Base-by-base conservation (phyloP, 148 eudicot species). In the Persicaria maculosa region DNA sequence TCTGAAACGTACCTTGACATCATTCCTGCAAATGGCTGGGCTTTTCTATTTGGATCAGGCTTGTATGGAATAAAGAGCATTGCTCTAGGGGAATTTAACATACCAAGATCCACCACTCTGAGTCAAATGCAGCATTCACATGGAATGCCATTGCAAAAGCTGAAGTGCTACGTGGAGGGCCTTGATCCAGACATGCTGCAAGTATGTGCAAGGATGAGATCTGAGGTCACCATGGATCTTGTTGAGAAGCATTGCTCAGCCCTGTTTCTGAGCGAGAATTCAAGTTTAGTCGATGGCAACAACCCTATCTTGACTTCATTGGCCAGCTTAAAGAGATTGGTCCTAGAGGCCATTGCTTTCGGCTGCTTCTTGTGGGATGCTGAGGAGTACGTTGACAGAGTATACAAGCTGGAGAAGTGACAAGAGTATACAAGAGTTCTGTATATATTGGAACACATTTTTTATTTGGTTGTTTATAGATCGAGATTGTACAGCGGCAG, bases 301-400 rank as follows among this genome's bases (percentile, higher is more conserved):
- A 22, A 48, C 46, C 40, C 54, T 0, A 71, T 95, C 77, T 68
- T 80, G 44, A 95, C 97, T 20, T 95, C 99, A 5, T 68, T 88
- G 70, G 86, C 91, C 9, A 92, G 91, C 85, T 72, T 92, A 74
- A 95, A 90, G 87, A 87, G 98, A 81, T 80, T 95, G 79, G 84
- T 85, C 73, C 77, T 92, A 78, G 99, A 95, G 82, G 99, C 88
- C 7, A 81, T 95, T 52, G 94, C 97, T 48, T 88, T 95, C 48
- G 99, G 99, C 19, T 86, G 89, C 22, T 95, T 88, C 74, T 85
- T 95, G 22, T 92, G 97, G 97, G 97, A 92, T 19, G 78, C 90
- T 1, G 99, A 95, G 75, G 86, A 84, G 20, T 82, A 73, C 70
- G 90, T 92, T 75, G 78, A 74, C 40, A 48, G 62, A 72, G 84